Conservation (phyloP, 1,284 basidiomycete genomes). For the Taiwanofungus camphoratus region DNA sequence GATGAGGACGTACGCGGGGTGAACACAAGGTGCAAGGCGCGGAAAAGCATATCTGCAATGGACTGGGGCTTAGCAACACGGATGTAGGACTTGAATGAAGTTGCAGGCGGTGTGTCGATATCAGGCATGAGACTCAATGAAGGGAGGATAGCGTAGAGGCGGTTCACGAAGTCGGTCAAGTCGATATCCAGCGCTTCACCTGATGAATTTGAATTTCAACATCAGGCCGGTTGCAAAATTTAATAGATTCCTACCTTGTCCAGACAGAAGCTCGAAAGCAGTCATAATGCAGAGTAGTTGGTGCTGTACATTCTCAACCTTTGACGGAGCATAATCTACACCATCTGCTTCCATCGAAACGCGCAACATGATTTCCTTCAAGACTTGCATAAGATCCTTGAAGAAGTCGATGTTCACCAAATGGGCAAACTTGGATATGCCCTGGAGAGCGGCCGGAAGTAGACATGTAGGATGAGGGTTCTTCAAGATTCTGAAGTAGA, state of each 20-base stretch:
- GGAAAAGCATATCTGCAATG: constrained; percentile 78
- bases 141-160: constrained; percentile 67
- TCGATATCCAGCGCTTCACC: constrained; percentile 96
- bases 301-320: constrained; percentile 40
- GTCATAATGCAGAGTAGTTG: constrained; percentile 88
- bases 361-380: constrained; percentile 71
- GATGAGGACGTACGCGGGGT: constrained; percentile 53
- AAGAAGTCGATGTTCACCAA: constrained; percentile 99
- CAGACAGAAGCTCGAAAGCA: constrained; percentile 92
- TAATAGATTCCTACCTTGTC: constrained; percentile 64
- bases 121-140: constrained; percentile 50
- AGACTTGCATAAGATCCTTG: constrained; percentile 86
- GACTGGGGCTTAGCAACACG: constrained; percentile 30
- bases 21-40: constrained; percentile 77
- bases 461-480: constrained; percentile 77
- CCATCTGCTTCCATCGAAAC: constrained; percentile 35
- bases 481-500: constrained; percentile 97
- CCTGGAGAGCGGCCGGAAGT: constrained; percentile 84
- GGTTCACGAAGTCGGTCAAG: constrained; percentile 82
- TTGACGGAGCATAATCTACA: constrained; percentile 32
- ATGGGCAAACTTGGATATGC: constrained; percentile 91
- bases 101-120: constrained; percentile 36
- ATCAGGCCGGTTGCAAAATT: constrained; percentile 1
- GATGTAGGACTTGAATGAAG: constrained; percentile 18
- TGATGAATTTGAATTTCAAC: constrained; percentile 26